phyloP scores from a whole-genome alignment of 495 filamentous ascomycete species.

The Geoglossum glabrum region DNA sequence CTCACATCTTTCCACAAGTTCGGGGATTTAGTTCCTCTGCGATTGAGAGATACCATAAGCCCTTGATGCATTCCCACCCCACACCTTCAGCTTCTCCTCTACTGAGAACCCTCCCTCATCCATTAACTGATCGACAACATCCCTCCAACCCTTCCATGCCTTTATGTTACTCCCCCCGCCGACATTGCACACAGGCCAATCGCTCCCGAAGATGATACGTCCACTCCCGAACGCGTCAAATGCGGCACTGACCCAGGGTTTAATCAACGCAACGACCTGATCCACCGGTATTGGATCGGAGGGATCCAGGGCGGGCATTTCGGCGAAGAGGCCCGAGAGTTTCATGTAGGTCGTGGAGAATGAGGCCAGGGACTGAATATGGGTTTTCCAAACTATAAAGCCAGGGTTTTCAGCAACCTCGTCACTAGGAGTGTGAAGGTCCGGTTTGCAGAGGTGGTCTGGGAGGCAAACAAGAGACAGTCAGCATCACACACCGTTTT shows the following conservation, averaged over 20 bases:
- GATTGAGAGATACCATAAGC: slow-evolving; percentile 29
- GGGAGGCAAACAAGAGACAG: background rate
- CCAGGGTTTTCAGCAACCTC: slow-evolving; percentile 16
- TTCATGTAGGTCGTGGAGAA: slow-evolving; percentile 58
- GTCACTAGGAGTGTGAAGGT: slow-evolving; percentile 30
- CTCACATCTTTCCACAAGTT: background rate
- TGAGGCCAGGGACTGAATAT: slow-evolving; percentile 26
- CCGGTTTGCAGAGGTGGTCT: slow-evolving; percentile 84
- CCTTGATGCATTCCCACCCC: slow-evolving; percentile 43
- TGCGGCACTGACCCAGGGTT: slow-evolving; percentile 45
- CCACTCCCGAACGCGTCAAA: slow-evolving; percentile 45
- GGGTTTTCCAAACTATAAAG: slow-evolving; percentile 31
- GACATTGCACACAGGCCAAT: slow-evolving; percentile 76
- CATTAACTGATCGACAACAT: slow-evolving; percentile 38
- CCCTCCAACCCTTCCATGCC: slow-evolving; percentile 33
- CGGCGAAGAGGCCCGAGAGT: slow-evolving; percentile 63
- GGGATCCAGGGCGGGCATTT: slow-evolving; percentile 32
- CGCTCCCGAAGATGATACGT: slow-evolving; percentile 72
- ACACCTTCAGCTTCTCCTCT: slow-evolving; percentile 40
- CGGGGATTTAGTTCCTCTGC: background rate
- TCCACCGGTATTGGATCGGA: slow-evolving; percentile 19
- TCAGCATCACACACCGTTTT: background rate
- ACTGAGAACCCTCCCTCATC: slow-evolving; percentile 32
- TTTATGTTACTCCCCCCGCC: slow-evolving; percentile 32
- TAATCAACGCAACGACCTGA: slow-evolving; percentile 22